A percentile compares a stretch with the other conserved stretches of the same genome.
Conservation (phyloP, 345 rosid genomes). For the Citrus sp. region DNA sequence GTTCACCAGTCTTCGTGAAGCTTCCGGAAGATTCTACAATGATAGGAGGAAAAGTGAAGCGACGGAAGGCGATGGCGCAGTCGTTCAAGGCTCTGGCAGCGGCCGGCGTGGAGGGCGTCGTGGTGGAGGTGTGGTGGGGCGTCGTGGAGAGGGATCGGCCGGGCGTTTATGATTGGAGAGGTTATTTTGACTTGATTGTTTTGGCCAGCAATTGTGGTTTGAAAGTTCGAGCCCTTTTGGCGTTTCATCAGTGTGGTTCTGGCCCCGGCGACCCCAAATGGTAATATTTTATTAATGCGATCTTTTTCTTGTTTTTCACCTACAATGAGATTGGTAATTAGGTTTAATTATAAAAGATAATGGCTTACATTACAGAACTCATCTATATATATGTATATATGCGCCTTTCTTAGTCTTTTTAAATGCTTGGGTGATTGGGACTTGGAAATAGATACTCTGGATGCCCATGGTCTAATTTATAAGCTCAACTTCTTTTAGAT, state of each 20-base stretch:
- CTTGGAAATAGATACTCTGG: background rate
- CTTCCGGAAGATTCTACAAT: constrained; percentile 39
- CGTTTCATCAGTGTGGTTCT: constrained; percentile 45
- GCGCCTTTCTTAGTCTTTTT: background rate
- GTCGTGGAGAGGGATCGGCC: constrained; percentile 46
- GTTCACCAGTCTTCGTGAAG: constrained; percentile 46
- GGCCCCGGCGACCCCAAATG: constrained; percentile 42
- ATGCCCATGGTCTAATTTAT: background rate
- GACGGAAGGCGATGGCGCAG: constrained; percentile 34
- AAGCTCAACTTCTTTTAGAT: background rate
- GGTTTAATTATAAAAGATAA: background rate
- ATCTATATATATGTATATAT: background rate
- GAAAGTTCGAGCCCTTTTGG: constrained; percentile 42
- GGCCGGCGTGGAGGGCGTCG: constrained; percentile 50
- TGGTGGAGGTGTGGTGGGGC: constrained; percentile 65
- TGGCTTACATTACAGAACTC: too few species aligned
- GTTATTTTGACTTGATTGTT: constrained; percentile 38
- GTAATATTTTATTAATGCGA: constrained; percentile 13
- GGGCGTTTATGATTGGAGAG: constrained; percentile 43
- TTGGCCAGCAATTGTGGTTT: constrained; percentile 39
- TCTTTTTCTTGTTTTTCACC: background rate
- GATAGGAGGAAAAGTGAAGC: constrained; percentile 20
- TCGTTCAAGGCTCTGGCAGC: constrained; percentile 37
- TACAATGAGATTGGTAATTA: background rate
- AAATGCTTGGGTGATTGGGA: background rate